phyloP scores from a whole-genome alignment of 2,329 filamentous ascomycete species.

The Calonectria fujianensis region DNA sequence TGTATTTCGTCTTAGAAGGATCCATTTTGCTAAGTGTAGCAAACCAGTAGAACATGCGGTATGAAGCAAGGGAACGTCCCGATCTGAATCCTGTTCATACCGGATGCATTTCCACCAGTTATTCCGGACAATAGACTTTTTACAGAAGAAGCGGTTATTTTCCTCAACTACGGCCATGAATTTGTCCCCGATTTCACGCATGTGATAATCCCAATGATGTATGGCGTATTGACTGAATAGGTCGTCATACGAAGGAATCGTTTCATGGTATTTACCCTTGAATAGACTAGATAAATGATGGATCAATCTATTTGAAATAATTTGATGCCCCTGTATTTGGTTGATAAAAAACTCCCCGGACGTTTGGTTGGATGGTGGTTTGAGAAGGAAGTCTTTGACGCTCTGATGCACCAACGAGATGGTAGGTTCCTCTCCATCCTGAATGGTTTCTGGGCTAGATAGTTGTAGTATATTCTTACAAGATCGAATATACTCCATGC shows the following conservation, averaged over 20 bases:
- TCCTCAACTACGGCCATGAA: not conserved
- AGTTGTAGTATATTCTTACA: conserved; percentile 27
- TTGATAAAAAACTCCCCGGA: not conserved
- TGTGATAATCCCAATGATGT: not conserved
- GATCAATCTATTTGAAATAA: not conserved
- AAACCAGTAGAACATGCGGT: not conserved
- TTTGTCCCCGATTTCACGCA: not conserved
- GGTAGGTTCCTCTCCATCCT: not conserved
- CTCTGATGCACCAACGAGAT: conserved; percentile 34
- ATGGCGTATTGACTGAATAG: not conserved
- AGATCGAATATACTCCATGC: conserved; percentile 15
- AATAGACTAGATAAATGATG: not conserved
- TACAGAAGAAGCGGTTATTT: not conserved
- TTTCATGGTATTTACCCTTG: not conserved
- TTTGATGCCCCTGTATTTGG: not conserved
- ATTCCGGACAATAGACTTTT: not conserved
- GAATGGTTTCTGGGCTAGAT: not conserved
- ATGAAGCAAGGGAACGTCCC: not conserved
- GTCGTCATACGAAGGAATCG: not conserved
- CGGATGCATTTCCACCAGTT: not conserved
- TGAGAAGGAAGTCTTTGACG: conserved; percentile 28
- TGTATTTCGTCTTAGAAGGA: not conserved
- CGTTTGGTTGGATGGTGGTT: not conserved
- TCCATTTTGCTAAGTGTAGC: not conserved
- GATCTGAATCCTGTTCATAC: not conserved